Evolutionary conservation across 495 filamentous ascomycete species (phyloP), one percentile per base, ranked within the genome.

Genomic region (Stereocaulon alpinum): DNA sequence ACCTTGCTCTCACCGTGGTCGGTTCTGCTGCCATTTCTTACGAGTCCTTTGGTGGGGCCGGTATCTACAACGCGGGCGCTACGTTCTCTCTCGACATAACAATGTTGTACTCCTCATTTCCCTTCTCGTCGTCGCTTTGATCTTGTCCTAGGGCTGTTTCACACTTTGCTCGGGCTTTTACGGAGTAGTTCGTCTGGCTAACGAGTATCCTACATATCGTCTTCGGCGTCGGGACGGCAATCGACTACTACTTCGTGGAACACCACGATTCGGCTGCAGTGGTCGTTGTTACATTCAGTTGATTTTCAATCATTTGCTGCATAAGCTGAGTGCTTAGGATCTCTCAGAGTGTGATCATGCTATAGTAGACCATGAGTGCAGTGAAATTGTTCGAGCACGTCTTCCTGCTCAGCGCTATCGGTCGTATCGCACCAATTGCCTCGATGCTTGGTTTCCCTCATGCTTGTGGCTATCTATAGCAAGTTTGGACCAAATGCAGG

Each of bases 181-280:
- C 91, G 5, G 95, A 95, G 68, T 82, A 89, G 64, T 89, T 92
- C 62, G 91, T 96, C 66, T 95, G 88, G 86, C 83, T 85, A 54
- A 94, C 91, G 1, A 82, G 83, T 20, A 83, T 87, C 52, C 61
- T 86, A 45, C 84, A 88, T 58, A 82, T 86, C 52, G 74, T 83
- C 24, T 80, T 86, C 59, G 84, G 84, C 30, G 71, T 88, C 32
- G 86, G 74, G 6, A 87, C 86, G 0, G 84, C 82, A 1, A 80
- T 88, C 48, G 24, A 24, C 24, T 84, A 84, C 69, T 86, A 86
- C 70, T 79, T 86, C 37, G 71, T 73, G 3, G 71, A 80, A 14
- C 79, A 82, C 57, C 87, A 90, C 67, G 95, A 84, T 67, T 85
- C 83, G 30, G 89, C 86, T 20, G 92, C 86, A 18, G 88, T 96